These are phyloP conservation scores for Syncephalastrum monosporum DNA, from an alignment of 371 early-diverging fungal species.

Conservation along the genomic window DNA sequence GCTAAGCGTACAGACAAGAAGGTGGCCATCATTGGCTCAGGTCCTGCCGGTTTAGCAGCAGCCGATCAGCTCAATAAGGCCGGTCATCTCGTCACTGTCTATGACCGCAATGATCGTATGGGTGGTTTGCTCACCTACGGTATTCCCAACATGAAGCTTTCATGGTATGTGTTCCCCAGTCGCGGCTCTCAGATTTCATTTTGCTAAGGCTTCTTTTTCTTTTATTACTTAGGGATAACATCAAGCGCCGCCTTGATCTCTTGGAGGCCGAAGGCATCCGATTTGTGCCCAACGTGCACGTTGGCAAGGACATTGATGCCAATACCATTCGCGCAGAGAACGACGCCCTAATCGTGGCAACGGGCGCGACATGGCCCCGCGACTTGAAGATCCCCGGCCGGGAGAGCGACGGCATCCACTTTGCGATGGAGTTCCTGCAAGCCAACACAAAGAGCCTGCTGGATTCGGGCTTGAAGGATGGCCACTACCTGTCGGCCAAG, in stretches of 20 bases:
- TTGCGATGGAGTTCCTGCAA: constrained; percentile 97
- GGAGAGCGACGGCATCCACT: constrained; percentile 87
- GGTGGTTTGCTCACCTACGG: constrained; percentile 98
- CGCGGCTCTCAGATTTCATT: too few relatives aligned
- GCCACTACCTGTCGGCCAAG: constrained; percentile 79
- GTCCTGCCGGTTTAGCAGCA: constrained; percentile 94
- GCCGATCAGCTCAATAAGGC: constrained; percentile 97
- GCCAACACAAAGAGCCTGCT: constrained; percentile 85
- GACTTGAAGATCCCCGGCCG: constrained; percentile 90
- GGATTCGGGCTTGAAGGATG: constrained; percentile 73
- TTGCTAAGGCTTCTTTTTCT: too few relatives aligned
- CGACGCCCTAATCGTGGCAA: constrained; percentile 88
- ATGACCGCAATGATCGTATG: constrained; percentile 93
- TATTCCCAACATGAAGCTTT: constrained; percentile 98
- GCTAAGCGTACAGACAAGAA: constrained; percentile 75
- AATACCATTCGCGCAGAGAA: constrained; percentile 57
- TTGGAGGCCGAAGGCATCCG: constrained; percentile 89
- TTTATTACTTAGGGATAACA: constrained; percentile 64
- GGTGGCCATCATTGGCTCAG: constrained; percentile 92
- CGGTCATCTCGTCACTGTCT: constrained; percentile 92
- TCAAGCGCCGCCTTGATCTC: constrained; percentile 91
- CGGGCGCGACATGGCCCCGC: constrained; percentile 97
- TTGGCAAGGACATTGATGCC: constrained; percentile 83
- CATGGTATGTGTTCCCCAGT: too few relatives aligned
- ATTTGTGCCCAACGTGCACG: constrained; percentile 83